Percentiles rank a stretch among this genome's conserved stretches.
Conservation (phyloP, 495 filamentous ascomycete genomes). For the Xylaria castorea region DNA sequence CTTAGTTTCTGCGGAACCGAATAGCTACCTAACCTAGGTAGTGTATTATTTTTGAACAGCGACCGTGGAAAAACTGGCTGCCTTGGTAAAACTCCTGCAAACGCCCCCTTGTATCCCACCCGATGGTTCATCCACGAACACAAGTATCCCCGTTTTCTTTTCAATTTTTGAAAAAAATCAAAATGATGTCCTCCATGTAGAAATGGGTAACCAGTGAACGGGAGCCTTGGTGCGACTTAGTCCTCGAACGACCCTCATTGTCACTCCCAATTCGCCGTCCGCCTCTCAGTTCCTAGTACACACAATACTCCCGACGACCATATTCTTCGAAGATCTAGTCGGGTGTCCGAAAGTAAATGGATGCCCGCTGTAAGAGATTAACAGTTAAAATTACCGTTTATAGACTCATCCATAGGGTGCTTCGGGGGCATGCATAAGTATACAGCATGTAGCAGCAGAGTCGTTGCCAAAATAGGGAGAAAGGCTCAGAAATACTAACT, state of each 20-base stretch:
- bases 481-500: slow-evolving; percentile 8
- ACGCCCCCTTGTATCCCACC: too few relatives aligned
- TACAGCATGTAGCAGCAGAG: background rate
- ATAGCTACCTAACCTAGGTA: too few relatives aligned
- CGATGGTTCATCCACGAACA: too few relatives aligned
- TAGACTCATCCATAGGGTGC: background rate
- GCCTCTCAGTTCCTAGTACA: background rate
- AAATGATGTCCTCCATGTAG: background rate
- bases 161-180: background rate
- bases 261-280: background rate
- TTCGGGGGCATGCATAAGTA: background rate
- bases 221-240: background rate
- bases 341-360: slow-evolving; percentile 14
- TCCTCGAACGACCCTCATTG: background rate
- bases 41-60: too few relatives aligned
- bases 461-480: background rate
- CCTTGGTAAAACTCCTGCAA: too few relatives aligned
- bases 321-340: background rate
- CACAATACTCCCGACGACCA: background rate
- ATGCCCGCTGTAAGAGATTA: background rate
- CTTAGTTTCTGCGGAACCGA: too few relatives aligned
- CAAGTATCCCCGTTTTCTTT: background rate
- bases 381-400: background rate
- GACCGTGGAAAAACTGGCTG: too few relatives aligned
- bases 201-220: background rate